Base-by-base conservation (phyloP, 352 stramenopile species). In the Aphanomyces euteiches region DNA sequence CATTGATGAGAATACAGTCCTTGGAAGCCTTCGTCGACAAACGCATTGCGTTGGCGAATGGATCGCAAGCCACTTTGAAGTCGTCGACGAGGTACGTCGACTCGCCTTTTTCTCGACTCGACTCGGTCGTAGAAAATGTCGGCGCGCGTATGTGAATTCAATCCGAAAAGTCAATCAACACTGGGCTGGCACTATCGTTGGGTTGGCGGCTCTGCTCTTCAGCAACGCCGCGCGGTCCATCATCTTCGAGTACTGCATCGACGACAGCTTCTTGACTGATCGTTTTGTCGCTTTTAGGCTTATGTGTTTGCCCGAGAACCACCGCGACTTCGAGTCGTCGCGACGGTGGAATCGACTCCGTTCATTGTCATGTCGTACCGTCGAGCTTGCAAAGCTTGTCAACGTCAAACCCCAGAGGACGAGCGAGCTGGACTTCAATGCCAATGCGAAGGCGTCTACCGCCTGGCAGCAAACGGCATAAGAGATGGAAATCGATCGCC, bases 331-430 rank as follows among this genome's bases (percentile, higher is more conserved):
- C 43, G 17, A 12, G 43, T 50, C 43, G 17, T 50, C 10, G 43
- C 43, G 10, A 50, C 10, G 1, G 56, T 45, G 3, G 1, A n/a
- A 5, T 67, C 59, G 40, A 41, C 59, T n/a, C 59, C 59, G 19
- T 67, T 67, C 41, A 67, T 67, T 28, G 59, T 67, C 43, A 67
- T 67, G 59, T 67, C 59, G 59, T 67, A 67, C 38, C 59, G 59
- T 3, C 39, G 59, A 6, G 59, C 59, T 12, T 67, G 59, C 59
- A 41, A 56, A 17, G 10, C 40, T 8, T 67, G 59, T 34, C 59
- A 67, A 40, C 64, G 64, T 10, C 64, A 67, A 67, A 40, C 59
- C 56, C n/a, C 59, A 45, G 41, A 28, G 10, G 19, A 28, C 19
- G 54, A 19, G 36, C 13, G 54, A 61, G 28, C 54, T 2, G n/a